Percentiles rank a stretch among this genome's conserved stretches.
Evolutionary conservation across 2,329 filamentous ascomycete genomes (phyloP).

Genomic region (Didymella sp.): DNA sequence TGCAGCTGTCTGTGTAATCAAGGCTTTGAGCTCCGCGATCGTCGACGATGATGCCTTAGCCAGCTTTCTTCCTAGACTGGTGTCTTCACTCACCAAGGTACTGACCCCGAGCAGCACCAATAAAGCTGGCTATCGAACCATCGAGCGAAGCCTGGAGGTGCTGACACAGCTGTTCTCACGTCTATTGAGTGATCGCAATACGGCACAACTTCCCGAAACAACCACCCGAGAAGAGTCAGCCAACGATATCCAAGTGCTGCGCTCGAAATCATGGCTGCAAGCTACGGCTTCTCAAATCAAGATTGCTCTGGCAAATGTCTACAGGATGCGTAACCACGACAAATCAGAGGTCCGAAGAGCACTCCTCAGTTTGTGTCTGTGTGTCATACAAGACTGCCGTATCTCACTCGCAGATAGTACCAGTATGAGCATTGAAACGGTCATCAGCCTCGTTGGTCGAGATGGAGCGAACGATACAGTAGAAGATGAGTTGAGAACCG

Average conservation of each 20-base stretch:
- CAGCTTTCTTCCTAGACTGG: constrained; percentile 84
- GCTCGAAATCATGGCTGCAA: constrained; percentile 71
- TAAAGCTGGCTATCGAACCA: constrained; percentile 66
- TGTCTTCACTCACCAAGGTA: constrained; percentile 80
- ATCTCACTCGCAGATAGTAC: constrained; percentile 72
- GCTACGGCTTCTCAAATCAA: constrained; percentile 84
- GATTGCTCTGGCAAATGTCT: constrained; percentile 77
- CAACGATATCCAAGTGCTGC: constrained; percentile 45
- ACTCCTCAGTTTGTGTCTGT: constrained; percentile 74
- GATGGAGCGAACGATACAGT: constrained; percentile 55
- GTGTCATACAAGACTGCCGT: constrained; percentile 79
- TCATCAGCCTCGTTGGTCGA: constrained; percentile 68
- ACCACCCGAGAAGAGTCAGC: constrained; percentile 14
- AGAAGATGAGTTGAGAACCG: constrained; percentile 59
- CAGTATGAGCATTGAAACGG: constrained; percentile 78
- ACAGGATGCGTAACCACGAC: constrained; percentile 76
- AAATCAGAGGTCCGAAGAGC: constrained; percentile 71
- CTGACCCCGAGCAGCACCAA: constrained; percentile 72
- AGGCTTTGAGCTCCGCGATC: constrained; percentile 68
- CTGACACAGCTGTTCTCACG: constrained; percentile 58
- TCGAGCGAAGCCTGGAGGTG: constrained; percentile 67
- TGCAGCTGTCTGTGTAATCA: constrained; percentile 70
- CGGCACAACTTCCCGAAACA: constrained; percentile 35
- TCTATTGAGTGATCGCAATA: constrained; percentile 57
- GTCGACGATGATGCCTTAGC: constrained; percentile 77